Conservation (phyloP, 108 stramenopile species). For the Licmophora abbreviata region DNA sequence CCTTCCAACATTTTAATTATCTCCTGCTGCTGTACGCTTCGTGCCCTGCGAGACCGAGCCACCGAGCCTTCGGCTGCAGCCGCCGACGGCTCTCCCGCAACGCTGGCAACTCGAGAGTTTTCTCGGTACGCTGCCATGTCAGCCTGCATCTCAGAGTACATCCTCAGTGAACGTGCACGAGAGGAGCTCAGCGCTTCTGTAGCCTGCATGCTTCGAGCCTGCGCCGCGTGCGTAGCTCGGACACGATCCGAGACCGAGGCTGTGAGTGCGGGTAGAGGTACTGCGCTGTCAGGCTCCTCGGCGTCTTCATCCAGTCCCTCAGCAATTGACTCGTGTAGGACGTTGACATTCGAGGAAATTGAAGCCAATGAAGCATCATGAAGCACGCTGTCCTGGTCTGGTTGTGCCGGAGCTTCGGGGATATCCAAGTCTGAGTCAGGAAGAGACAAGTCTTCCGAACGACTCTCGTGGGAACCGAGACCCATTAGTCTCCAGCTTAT, state of each 20-base stretch:
- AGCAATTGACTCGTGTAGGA: constrained; percentile 30
- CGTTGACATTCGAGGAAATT: constrained; percentile 8
- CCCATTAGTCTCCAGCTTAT: constrained; percentile 96
- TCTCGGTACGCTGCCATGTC: constrained; percentile 57
- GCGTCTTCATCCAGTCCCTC: constrained; percentile 42
- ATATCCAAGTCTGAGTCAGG: not conserved
- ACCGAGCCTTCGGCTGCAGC: constrained; percentile 38
- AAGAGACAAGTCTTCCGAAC: not conserved
- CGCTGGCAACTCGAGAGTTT: constrained; percentile 57
- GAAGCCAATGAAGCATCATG: not conserved
- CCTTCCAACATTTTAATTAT: constrained; percentile 48
- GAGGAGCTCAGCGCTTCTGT: constrained; percentile 8
- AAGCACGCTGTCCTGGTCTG: not conserved
- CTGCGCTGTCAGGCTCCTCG: constrained; percentile 19
- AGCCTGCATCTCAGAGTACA: constrained; percentile 66
- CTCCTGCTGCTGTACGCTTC: constrained; percentile 65
- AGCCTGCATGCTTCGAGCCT: not conserved
- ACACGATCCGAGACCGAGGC: not conserved
- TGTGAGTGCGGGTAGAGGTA: not conserved
- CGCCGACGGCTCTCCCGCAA: constrained; percentile 37
- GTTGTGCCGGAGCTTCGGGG: not conserved
- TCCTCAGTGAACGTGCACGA: constrained; percentile 43
- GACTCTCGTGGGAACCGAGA: constrained; percentile 22
- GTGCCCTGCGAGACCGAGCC: constrained; percentile 47
- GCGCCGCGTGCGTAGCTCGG: not conserved